A percentile compares a stretch with the other conserved stretches of the same genome.
phyloP scores from a whole-genome alignment of 768 basidiomycete genomes.

The Pleurotus giganteus region DNA sequence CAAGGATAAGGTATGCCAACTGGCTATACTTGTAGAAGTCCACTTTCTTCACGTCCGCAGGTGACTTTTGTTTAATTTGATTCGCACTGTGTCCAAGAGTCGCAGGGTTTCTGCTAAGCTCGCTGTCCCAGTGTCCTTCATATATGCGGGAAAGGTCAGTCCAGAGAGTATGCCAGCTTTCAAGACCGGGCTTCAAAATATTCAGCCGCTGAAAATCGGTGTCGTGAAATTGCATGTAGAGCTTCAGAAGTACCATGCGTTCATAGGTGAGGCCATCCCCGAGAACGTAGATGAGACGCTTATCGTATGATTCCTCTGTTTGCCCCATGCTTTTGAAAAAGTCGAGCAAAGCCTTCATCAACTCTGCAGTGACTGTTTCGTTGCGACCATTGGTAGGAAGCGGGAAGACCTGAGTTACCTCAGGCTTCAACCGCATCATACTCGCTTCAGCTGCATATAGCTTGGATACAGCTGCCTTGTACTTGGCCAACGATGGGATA shows the following conservation, averaged over 20 bases:
- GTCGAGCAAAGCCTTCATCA: background rate
- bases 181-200: conserved; percentile 22
- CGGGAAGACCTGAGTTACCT: background rate
- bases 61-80: conserved; percentile 24
- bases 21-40: conserved; percentile 25
- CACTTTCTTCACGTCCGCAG: conserved; percentile 30
- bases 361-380: background rate
- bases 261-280: background rate
- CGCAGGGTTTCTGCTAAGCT: conserved; percentile 22
- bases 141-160: conserved; percentile 25
- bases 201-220: conserved; percentile 12
- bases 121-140: conserved; percentile 28
- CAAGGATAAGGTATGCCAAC: conserved; percentile 23
- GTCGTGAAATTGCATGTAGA: background rate
- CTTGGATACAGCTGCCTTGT: background rate
- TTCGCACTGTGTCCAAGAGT: conserved; percentile 27
- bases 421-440: background rate
- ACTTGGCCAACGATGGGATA: background rate
- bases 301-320: conserved; percentile 16
- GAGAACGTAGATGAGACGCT: conserved; percentile 17
- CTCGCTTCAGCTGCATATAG: background rate
- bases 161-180: conserved; percentile 29
- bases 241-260: background rate
- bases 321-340: background rate
- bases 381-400: background rate